These are phyloP conservation scores for Citrus australasica DNA, from an alignment of 345 rosid species.

Conservation along the genomic window DNA sequence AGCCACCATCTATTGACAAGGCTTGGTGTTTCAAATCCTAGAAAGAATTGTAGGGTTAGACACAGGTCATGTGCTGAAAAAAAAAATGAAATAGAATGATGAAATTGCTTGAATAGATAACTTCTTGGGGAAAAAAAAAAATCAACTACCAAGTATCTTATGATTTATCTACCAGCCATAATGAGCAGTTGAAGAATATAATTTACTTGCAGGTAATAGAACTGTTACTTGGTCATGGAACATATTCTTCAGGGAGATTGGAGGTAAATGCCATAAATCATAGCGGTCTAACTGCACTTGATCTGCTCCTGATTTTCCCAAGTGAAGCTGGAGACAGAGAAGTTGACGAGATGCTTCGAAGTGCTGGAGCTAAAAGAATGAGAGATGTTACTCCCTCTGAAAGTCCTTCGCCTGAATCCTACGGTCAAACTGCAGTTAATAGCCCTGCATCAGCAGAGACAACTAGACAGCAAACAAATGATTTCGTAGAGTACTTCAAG, in stretches of 20 bases:
- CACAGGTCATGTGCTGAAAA: not conserved
- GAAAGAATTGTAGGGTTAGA: not conserved
- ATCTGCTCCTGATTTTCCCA: conserved; percentile 44
- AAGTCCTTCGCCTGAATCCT: not conserved
- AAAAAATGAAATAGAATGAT: no score
- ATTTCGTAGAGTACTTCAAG: conserved; percentile 44
- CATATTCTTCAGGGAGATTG: conserved; percentile 10
- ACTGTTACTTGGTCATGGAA: conserved; percentile 29
- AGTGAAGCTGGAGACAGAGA: conserved; percentile 63
- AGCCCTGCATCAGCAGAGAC: conserved; percentile 17
- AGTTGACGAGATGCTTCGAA: conserved; percentile 33
- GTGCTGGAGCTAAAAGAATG: conserved; percentile 38
- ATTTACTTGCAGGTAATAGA: conserved; percentile 36
- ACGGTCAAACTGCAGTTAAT: not conserved
- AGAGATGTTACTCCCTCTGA: conserved; percentile 10
- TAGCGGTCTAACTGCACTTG: conserved; percentile 42
- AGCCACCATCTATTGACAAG: not conserved
- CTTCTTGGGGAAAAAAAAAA: not conserved
- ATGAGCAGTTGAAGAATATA: not conserved
- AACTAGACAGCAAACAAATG: conserved; percentile 13
- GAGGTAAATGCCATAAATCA: conserved; percentile 43
- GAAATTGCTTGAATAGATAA: no score
- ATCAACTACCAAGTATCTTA: not conserved
- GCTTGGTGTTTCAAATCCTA: not conserved
- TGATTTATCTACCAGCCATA: not conserved